A percentile compares a stretch with the other conserved stretches of the same genome.
phyloP scores from a whole-genome alignment of 768 basidiomycete genomes.

The Chalciporus pseudorubinellus region DNA sequence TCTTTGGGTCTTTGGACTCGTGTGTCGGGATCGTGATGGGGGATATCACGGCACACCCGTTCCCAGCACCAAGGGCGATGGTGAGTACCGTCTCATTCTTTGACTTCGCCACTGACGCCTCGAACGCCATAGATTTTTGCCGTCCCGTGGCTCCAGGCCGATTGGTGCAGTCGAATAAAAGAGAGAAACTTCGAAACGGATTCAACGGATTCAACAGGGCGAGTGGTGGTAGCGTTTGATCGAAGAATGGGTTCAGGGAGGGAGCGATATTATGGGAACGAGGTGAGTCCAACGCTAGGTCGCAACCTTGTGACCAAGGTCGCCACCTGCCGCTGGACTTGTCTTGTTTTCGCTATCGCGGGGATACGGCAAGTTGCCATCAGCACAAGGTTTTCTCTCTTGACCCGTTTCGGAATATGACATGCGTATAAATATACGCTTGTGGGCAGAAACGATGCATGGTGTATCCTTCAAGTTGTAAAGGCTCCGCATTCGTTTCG shows the following conservation, averaged over 20 bases:
- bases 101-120: too few species aligned
- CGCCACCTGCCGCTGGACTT: conserved; percentile 20
- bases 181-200: too few species aligned
- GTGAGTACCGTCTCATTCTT: too few species aligned
- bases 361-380: too few species aligned
- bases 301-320: conserved; percentile 6
- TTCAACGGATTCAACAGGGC: too few species aligned
- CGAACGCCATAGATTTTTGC: background rate
- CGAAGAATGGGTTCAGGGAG: background rate
- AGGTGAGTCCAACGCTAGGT: conserved; percentile 24
- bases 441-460: too few species aligned
- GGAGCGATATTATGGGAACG: conserved; percentile 1
- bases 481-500: too few species aligned
- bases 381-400: too few species aligned
- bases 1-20: background rate
- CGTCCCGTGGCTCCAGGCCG: background rate
- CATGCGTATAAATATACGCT: too few species aligned
- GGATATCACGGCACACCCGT: background rate
- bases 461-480: too few species aligned
- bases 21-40: background rate
- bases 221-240: background rate
- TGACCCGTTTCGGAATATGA: too few species aligned
- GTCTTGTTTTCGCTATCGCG: conserved; percentile 12
- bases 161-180: background rate
- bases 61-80: background rate